A percentile compares a stretch with the other conserved stretches of the same genome.
These are phyloP conservation scores for Medicago truncatula DNA, from an alignment of 306 rosid species.

Conservation along the genomic window DNA sequence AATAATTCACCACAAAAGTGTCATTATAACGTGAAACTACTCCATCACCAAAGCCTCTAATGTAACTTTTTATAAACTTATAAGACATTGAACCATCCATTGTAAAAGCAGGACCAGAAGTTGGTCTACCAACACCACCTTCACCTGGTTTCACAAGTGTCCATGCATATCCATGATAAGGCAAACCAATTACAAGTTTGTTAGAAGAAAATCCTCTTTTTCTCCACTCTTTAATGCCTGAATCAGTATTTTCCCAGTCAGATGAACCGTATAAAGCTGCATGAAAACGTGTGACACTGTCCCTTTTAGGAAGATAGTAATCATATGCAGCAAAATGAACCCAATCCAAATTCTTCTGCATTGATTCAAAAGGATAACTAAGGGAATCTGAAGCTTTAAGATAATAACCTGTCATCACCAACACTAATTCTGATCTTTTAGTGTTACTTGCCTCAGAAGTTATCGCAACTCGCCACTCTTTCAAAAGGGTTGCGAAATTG, in stretches of 20 bases:
- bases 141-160: constrained; percentile 40
- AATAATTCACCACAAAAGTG: constrained; percentile 52
- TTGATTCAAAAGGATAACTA: constrained; percentile 51
- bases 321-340: constrained; percentile 46
- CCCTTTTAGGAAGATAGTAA: constrained; percentile 42
- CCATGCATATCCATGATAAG: constrained; percentile 65
- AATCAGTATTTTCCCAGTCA: constrained; percentile 43
- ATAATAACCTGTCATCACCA: constrained; percentile 53
- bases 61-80: constrained; percentile 44
- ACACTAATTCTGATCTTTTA: constrained; percentile 39
- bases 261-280: constrained; percentile 58
- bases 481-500: constrained; percentile 47
- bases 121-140: constrained; percentile 41
- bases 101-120: constrained; percentile 51
- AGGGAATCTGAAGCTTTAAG: constrained; percentile 30
- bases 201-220: constrained; percentile 43
- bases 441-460: constrained; percentile 48
- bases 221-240: constrained; percentile 58
- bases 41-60: constrained; percentile 47
- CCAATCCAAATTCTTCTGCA: constrained; percentile 56
- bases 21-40: constrained; percentile 43
- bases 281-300: constrained; percentile 44
- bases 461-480: constrained; percentile 55
- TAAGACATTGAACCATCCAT: constrained; percentile 48
- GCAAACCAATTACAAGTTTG: constrained; percentile 55